These are phyloP conservation scores for Pleodorina starrii DNA, from an alignment of 139 green algal genomes.

Conservation along the genomic window DNA sequence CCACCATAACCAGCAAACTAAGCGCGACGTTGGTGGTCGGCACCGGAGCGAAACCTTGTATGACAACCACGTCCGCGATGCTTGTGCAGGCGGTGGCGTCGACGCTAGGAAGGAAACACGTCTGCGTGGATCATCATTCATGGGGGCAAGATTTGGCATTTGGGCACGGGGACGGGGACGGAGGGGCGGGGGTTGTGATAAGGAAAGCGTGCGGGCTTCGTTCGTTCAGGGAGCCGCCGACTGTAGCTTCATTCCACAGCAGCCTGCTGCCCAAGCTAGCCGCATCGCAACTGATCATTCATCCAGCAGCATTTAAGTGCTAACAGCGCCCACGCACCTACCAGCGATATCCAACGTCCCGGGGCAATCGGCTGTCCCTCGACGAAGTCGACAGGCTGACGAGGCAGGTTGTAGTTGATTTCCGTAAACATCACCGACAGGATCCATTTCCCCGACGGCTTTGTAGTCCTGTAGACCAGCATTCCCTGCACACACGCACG, in stretches of 20 bases:
- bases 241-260: too few species aligned
- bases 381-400: background rate
- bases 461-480: background rate
- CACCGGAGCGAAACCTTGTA: background rate
- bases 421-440: background rate
- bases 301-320: too few species aligned
- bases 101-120: background rate
- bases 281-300: too few species aligned
- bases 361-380: background rate
- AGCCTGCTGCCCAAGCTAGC: too few species aligned
- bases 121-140: too few species aligned
- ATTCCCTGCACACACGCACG: background rate
- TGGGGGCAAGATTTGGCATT: too few species aligned
- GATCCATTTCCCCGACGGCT: background rate
- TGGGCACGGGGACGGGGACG: too few species aligned
- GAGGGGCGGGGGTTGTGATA: too few species aligned
- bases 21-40: background rate
- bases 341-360: background rate
- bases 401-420: background rate
- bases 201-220: too few species aligned
- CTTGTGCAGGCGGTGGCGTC: background rate
- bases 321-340: too few species aligned
- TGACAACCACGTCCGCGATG: background rate
- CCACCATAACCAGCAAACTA: background rate
- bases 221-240: too few species aligned